Evolutionary conservation across 164 flowering plant species (phyloP).

Genomic region (Vitis rupestris): DNA sequence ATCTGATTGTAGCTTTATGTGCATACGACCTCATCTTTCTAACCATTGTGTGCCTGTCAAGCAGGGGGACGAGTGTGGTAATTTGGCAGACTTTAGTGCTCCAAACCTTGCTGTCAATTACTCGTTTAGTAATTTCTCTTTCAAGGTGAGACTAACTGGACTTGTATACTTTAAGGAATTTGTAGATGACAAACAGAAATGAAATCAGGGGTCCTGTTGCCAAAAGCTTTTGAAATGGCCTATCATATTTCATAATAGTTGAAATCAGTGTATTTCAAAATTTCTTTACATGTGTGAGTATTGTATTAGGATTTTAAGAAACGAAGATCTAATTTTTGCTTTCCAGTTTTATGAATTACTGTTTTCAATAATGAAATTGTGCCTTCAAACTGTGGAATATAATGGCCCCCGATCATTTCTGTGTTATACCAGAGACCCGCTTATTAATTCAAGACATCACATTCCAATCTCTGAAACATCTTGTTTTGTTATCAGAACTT

Average conservation of each 20-base stretch:
- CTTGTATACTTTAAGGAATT: neutral
- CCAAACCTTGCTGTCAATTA: slow-evolving; percentile 63
- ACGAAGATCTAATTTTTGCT: too few species aligned
- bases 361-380: too few species aligned
- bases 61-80: slow-evolving; percentile 90
- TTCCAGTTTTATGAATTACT: too few species aligned
- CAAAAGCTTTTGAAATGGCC: too few species aligned
- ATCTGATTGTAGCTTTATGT: neutral
- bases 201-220: neutral
- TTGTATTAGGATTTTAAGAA: too few species aligned
- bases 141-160: slow-evolving; percentile 63
- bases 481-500: slow-evolving; percentile 61
- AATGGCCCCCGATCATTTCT: too few species aligned
- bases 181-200: neutral
- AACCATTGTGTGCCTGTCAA: slow-evolving; percentile 13
- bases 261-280: too few species aligned
- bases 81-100: slow-evolving; percentile 66
- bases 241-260: too few species aligned
- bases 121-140: slow-evolving; percentile 96
- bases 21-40: neutral
- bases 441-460: neutral
- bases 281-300: too few species aligned
- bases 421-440: too few species aligned
- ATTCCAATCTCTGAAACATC: neutral
- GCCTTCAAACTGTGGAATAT: too few species aligned